Evolutionary conservation across 1,139 yeast species (phyloP).

Genomic region (Nadsonia starkeyi-henricii): DNA sequence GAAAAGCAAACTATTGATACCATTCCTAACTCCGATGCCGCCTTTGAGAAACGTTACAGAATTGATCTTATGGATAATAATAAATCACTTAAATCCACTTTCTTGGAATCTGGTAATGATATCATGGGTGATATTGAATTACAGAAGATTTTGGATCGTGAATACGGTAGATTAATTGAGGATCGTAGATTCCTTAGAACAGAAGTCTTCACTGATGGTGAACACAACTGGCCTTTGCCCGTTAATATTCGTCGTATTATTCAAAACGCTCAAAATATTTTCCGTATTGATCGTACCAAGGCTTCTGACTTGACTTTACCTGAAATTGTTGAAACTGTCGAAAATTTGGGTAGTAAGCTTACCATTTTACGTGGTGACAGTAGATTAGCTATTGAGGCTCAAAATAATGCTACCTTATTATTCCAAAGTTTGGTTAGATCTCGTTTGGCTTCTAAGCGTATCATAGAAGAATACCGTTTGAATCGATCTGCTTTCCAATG

Average conservation of each 20-base stretch:
- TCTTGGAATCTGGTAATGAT: slow-evolving; percentile 80
- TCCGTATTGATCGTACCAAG: slow-evolving; percentile 81
- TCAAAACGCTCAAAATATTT: slow-evolving; percentile 94
- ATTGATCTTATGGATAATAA: slow-evolving; percentile 69
- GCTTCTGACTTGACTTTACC: slow-evolving; percentile 81
- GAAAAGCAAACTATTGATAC: slow-evolving; percentile 96
- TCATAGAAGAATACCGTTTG: slow-evolving; percentile 78
- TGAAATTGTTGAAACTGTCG: slow-evolving; percentile 67
- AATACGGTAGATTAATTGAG: slow-evolving; percentile 55
- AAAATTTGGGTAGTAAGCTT: slow-evolving; percentile 49
- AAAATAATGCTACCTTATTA: slow-evolving; percentile 76
- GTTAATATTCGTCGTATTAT: slow-evolving; percentile 93
- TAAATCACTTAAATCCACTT: slow-evolving; percentile 35
- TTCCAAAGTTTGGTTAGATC: slow-evolving; percentile 90
- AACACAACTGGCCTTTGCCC: slow-evolving; percentile 93
- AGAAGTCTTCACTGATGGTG: slow-evolving; percentile 81
- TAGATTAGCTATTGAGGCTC: slow-evolving; percentile 66
- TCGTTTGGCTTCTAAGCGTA: slow-evolving; percentile 79
- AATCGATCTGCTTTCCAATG: slow-evolving; percentile 83
- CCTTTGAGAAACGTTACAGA: slow-evolving; percentile 73
- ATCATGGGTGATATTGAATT: slow-evolving; percentile 79
- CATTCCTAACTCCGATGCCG: slow-evolving; percentile 78
- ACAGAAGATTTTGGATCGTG: slow-evolving; percentile 72
- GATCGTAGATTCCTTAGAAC: slow-evolving; percentile 76
- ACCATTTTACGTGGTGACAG: slow-evolving; percentile 77